These are phyloP conservation scores for Lichtheimia hyalospora DNA, from an alignment of 371 early-diverging fungal genomes.

Conservation along the genomic window DNA sequence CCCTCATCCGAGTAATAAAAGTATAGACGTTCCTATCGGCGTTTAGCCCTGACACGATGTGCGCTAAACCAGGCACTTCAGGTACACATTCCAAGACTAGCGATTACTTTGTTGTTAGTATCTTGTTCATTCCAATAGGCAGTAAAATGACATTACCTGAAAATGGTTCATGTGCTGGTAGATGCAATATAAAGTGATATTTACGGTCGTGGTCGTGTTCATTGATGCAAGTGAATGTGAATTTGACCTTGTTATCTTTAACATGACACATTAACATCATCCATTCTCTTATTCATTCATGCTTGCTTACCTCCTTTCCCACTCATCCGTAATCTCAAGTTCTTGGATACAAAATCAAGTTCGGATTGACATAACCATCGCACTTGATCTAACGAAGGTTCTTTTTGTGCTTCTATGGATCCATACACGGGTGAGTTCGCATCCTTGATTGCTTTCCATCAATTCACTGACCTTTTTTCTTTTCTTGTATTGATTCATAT, in stretches of 20 bases:
- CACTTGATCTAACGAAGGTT: neutral
- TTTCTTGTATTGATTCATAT: no score
- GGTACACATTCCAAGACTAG: neutral
- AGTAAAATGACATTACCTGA: neutral
- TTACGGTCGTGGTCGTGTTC: neutral
- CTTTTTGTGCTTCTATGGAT: neutral
- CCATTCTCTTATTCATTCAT: neutral
- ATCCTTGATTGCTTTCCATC: no score
- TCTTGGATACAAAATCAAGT: neutral
- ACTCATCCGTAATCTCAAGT: neutral
- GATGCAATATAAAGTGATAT: neutral
- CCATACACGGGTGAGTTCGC: no score
- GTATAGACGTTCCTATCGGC: neutral
- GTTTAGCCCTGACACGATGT: neutral
- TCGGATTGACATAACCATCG: neutral
- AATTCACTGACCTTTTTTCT: no score
- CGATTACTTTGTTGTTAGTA: neutral
- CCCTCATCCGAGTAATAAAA: neutral
- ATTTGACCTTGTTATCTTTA: neutral
- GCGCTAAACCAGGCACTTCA: neutral
- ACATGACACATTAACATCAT: neutral
- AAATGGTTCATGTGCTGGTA: neutral
- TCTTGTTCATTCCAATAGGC: neutral
- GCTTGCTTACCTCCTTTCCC: neutral
- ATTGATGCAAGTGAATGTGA: neutral